phyloP scores from a whole-genome alignment of 225 moss, liverwort and hornwort genomes.

The Straminergon stramineum region DNA sequence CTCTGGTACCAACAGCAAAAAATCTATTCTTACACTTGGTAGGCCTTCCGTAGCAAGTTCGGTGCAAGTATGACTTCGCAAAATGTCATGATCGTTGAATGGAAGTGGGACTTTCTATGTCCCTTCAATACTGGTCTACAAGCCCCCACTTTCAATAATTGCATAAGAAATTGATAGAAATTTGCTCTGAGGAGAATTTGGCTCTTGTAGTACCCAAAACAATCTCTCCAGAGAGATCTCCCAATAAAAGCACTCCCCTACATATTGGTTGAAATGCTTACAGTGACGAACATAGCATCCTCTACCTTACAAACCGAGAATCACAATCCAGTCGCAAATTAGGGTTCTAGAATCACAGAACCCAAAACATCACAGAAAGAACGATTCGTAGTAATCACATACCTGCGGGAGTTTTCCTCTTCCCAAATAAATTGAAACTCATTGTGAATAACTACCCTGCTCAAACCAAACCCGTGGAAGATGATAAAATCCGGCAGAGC shows the following conservation, averaged over 20 bases:
- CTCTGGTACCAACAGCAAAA: not conserved
- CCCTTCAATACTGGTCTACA: not conserved
- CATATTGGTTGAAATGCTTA: not conserved
- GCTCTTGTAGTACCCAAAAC: not conserved
- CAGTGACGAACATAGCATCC: not conserved
- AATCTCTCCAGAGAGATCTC: not conserved
- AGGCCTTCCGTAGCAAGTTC: not conserved
- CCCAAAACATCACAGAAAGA: not conserved
- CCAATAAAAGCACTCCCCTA: not conserved
- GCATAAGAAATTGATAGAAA: not conserved
- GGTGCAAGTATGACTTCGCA: too few species aligned
- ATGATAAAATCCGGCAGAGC: not conserved
- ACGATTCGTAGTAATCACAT: not conserved
- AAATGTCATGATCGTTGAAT: not conserved
- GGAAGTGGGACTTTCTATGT: not conserved
- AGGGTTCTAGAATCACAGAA: not conserved
- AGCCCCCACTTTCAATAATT: not conserved
- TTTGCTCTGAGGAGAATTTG: not conserved
- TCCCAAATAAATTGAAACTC: slow-evolving; percentile 82
- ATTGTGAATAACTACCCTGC: slow-evolving; percentile 14
- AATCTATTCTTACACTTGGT: not conserved
- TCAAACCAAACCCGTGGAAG: not conserved
- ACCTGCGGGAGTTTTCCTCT: slow-evolving; percentile 96
- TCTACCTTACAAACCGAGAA: not conserved
- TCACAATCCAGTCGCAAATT: not conserved